Evolutionary conservation across 2,329 filamentous ascomycete genomes (phyloP).

Genomic region (Pochonia chlamydosporia): DNA sequence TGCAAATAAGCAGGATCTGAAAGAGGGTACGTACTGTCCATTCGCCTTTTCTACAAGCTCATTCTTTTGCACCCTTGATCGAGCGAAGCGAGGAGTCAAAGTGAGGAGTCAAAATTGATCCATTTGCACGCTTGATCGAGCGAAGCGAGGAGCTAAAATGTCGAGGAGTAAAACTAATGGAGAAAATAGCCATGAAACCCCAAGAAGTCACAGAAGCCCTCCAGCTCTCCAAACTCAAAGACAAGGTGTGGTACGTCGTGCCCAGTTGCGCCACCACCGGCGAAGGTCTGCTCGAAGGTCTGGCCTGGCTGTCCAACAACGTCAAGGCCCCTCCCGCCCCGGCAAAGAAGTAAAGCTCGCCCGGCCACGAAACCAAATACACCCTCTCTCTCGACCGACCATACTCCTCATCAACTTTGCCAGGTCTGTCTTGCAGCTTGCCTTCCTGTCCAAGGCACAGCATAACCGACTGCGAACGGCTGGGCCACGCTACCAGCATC

Average conservation of each 20-base stretch:
- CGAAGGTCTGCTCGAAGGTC: constrained; percentile 73
- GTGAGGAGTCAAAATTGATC: too few species aligned
- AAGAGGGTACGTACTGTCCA: constrained; percentile 56
- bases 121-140: neutral
- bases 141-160: neutral
- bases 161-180: constrained; percentile 6
- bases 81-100: too few species aligned
- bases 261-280: constrained; percentile 78
- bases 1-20: constrained; percentile 97
- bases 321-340: constrained; percentile 60
- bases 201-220: constrained; percentile 75
- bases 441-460: too few species aligned
- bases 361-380: too few species aligned
- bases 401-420: too few species aligned
- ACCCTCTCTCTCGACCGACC: too few species aligned
- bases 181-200: constrained; percentile 63
- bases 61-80: neutral
- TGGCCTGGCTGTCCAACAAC: constrained; percentile 80
- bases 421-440: too few species aligned
- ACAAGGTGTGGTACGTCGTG: constrained; percentile 81
- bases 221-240: constrained; percentile 70
- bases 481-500: too few species aligned
- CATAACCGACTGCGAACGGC: too few species aligned
- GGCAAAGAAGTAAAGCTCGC: constrained; percentile 42
- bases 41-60: neutral